Conservation (phyloP, 352 stramenopile genomes). For the Paralagenidium karlingii region DNA sequence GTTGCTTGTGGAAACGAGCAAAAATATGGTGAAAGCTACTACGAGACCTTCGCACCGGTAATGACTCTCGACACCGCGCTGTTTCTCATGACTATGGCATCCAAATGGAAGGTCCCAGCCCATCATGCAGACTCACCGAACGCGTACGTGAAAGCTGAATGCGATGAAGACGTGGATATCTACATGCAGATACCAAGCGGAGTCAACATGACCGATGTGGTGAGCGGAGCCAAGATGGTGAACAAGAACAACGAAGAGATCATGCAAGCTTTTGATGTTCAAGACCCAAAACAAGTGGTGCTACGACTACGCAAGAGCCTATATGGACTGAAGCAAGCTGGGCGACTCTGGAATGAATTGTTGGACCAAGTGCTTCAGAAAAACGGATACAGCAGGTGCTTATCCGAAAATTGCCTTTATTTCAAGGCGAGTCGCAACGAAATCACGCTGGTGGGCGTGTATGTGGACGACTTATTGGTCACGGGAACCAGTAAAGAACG, state of each 20-base stretch:
- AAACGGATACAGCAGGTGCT: background rate
- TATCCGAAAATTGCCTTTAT: background rate
- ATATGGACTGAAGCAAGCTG: slow-evolving; percentile 4
- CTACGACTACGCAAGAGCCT: slow-evolving; percentile 3
- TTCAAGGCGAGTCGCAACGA: background rate
- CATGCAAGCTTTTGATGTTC: too few species aligned
- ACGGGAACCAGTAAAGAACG: background rate
- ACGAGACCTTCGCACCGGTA: slow-evolving; percentile 2
- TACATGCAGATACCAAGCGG: slow-evolving; percentile 2
- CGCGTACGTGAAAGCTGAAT: slow-evolving; percentile 3
- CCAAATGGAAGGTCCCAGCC: background rate
- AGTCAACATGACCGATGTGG: background rate
- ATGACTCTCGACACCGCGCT: slow-evolving; percentile 1
- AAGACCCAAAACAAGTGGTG: background rate
- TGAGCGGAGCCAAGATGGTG: background rate
- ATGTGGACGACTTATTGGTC: background rate
- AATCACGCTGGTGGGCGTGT: background rate
- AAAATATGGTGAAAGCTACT: background rate
- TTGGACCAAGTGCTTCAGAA: background rate
- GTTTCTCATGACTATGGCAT: background rate
- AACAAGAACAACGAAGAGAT: background rate
- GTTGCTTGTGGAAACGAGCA: slow-evolving; percentile 2
- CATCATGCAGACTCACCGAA: slow-evolving; percentile 2
- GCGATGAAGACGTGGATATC: background rate
- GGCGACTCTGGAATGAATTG: slow-evolving; percentile 1